Conservation (phyloP, 2,329 filamentous ascomycete genomes). For the Botryotinia calthae region DNA sequence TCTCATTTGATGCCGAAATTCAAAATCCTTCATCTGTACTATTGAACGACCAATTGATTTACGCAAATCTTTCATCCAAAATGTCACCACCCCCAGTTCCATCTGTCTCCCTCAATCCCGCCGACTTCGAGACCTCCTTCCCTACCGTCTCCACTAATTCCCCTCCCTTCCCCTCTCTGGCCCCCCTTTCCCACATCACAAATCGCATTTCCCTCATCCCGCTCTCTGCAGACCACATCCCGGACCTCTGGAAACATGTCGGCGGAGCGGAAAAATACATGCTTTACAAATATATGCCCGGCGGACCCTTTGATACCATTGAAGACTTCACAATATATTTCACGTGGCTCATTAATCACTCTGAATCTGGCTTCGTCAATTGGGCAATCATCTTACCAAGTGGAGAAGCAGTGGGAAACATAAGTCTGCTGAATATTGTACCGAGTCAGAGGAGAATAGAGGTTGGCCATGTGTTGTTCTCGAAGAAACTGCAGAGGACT, state of each 20-base stretch:
- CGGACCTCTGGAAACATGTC: conserved; percentile 28
- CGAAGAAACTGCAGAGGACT: conserved; percentile 51
- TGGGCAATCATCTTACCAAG: conserved; percentile 11
- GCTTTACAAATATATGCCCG: conserved; percentile 46
- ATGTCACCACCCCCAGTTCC: background rate
- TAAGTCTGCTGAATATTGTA: conserved; percentile 47
- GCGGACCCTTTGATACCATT: conserved; percentile 40
- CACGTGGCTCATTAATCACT: background rate
- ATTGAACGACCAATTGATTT: background rate
- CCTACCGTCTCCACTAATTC: background rate
- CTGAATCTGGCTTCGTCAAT: background rate
- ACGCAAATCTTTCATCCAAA: background rate
- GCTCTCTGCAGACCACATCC: conserved; percentile 25
- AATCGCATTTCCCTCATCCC: conserved; percentile 28
- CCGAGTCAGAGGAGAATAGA: conserved; percentile 52
- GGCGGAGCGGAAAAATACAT: conserved; percentile 26
- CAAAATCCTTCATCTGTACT: background rate
- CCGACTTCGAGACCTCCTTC: conserved; percentile 9
- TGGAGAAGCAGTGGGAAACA: conserved; percentile 42
- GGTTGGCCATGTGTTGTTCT: conserved; percentile 55
- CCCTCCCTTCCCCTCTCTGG: conserved; percentile 4
- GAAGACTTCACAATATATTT: conserved; percentile 37
- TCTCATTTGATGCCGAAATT: background rate
- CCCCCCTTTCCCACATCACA: conserved; percentile 17
- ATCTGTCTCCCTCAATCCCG: background rate